A percentile compares a stretch with the other conserved stretches of the same genome.
Evolutionary conservation across 148 eudicot genomes (phyloP).

Genomic region (Heliamphora exappendiculata): DNA sequence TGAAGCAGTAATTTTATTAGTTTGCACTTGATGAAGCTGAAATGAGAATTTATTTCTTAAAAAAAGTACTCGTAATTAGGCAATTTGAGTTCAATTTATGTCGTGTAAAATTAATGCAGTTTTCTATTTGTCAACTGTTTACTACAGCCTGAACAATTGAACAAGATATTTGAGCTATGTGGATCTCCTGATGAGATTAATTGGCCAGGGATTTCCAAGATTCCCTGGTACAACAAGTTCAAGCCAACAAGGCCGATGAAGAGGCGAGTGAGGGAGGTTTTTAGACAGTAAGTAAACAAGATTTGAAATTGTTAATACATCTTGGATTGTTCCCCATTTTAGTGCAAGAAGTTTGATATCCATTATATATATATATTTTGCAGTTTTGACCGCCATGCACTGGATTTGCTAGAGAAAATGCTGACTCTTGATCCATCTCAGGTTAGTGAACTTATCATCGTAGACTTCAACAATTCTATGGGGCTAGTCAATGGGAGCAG

Average conservation of each 20-base stretch:
- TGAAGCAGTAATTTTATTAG: not conserved
- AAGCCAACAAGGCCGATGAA: conserved; percentile 60
- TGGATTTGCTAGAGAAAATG: conserved; percentile 76
- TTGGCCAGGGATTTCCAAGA: conserved; percentile 80
- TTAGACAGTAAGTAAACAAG: conserved; percentile 47
- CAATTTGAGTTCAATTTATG: not conserved
- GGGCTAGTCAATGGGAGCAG: too few relatives aligned
- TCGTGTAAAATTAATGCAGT: not conserved
- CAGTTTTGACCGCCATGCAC: conserved; percentile 71
- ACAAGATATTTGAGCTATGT: conserved; percentile 70
- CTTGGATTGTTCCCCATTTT: not conserved
- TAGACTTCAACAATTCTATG: too few relatives aligned
- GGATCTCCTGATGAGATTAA: conserved; percentile 71
- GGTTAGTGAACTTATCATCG: too few relatives aligned
- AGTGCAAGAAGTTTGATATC: conserved; percentile 6
- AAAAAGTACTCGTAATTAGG: not conserved
- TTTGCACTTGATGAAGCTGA: not conserved
- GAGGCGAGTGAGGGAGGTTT: conserved; percentile 64
- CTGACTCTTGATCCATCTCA: conserved; percentile 73
- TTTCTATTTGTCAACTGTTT: conserved; percentile 8
- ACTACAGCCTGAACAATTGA: conserved; percentile 69
- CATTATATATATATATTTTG: conserved; percentile 5
- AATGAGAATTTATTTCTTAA: not conserved
- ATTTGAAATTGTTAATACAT: not conserved
- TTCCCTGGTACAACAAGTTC: conserved; percentile 73